Evolutionary conservation across 257 asterid genomes (phyloP).

Genomic region (Solanum tacnaense): DNA sequence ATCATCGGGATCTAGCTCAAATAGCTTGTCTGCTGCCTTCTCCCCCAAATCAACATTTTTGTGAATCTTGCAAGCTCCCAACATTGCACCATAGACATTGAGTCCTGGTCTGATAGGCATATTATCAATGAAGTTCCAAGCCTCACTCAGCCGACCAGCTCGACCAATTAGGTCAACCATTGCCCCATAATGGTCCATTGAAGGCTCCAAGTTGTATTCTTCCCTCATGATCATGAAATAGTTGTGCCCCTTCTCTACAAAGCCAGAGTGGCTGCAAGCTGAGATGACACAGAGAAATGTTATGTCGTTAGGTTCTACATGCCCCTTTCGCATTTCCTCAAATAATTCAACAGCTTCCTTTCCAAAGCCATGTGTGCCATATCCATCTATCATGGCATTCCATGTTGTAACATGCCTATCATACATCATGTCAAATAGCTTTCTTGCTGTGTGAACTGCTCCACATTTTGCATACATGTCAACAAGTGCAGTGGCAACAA

Average conservation of each 20-base stretch:
- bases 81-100: conserved; percentile 87
- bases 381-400: conserved; percentile 98
- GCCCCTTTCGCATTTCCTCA: conserved; percentile 50
- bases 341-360: conserved; percentile 57
- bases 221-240: conserved; percentile 60
- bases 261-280: conserved; percentile 96
- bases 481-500: conserved; percentile 73
- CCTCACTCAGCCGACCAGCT: conserved; percentile 66
- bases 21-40: conserved; percentile 62
- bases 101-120: conserved; percentile 72
- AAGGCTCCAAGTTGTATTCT: conserved; percentile 48
- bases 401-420: conserved; percentile 78
- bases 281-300: conserved; percentile 82
- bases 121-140: conserved; percentile 67
- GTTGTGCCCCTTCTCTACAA: conserved; percentile 45
- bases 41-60: conserved; percentile 76
- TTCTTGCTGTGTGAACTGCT: conserved; percentile 57
- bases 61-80: conserved; percentile 96
- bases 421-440: conserved; percentile 48
- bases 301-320: conserved; percentile 43
- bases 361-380: conserved; percentile 92
- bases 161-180: conserved; percentile 94
- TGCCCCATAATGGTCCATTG: conserved; percentile 91
- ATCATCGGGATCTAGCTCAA: conserved; percentile 62
- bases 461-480: conserved; percentile 96